phyloP scores from a whole-genome alignment of 2,329 filamentous ascomycete species.

The Alternaria metachromatica region DNA sequence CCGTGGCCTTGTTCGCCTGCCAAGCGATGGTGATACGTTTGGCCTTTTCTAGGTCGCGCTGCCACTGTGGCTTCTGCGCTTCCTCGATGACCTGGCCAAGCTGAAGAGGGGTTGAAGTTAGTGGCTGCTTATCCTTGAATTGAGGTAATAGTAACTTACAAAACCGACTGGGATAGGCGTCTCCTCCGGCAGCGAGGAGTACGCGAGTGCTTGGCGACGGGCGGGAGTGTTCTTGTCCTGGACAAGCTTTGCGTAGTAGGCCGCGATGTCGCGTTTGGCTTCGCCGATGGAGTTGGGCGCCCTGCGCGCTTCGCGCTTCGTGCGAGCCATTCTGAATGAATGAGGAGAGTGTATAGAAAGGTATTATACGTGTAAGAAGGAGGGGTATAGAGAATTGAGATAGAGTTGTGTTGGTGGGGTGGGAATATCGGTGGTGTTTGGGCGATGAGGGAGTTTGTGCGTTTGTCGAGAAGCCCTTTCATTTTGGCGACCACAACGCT shows the following conservation, averaged over 20 bases:
- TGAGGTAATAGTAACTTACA: background rate
- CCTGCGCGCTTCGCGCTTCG: background rate
- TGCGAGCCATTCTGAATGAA: background rate
- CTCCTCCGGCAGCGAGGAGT: background rate
- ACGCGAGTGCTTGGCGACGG: background rate
- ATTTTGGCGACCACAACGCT: background rate
- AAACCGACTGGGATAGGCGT: background rate
- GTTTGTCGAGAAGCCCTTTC: background rate
- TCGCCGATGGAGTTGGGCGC: background rate
- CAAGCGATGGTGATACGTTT: background rate
- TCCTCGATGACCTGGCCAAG: background rate
- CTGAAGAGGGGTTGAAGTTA: background rate
- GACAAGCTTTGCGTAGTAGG: background rate
- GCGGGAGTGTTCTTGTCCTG: background rate
- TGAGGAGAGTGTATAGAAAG: background rate
- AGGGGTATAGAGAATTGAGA: background rate
- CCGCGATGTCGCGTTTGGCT: background rate
- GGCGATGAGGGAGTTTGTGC: background rate
- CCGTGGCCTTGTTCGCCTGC: background rate
- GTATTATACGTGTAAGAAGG: background rate
- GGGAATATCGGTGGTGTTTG: background rate
- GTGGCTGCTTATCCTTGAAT: background rate
- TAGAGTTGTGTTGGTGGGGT: background rate
- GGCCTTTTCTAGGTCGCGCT: background rate
- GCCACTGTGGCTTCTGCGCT: background rate